Conservation (phyloP, 2,329 filamentous ascomycete species). For the Colletotrichum trifolii region DNA sequence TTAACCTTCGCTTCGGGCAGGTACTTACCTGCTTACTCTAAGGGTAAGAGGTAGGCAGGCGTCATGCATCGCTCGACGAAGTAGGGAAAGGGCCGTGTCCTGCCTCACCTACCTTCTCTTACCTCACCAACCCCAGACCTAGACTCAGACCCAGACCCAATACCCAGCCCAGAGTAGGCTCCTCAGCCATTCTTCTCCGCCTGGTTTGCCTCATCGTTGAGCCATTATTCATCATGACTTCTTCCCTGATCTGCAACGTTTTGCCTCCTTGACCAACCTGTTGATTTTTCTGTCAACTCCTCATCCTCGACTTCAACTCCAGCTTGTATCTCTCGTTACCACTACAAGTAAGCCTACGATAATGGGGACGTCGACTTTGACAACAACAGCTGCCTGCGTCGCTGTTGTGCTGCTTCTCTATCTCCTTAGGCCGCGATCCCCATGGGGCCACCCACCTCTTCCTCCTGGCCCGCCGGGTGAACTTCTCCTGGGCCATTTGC, state of each 20-base stretch:
- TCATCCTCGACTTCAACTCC: background rate
- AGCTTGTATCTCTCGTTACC: background rate
- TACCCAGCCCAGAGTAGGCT: too few species aligned
- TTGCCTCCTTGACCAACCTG: background rate
- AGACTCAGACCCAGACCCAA: too few species aligned
- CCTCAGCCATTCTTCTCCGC: conserved; percentile 5
- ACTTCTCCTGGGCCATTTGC: conserved; percentile 50
- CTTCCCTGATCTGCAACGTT: background rate
- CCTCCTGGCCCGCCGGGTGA: conserved; percentile 38
- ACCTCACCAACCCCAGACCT: too few species aligned
- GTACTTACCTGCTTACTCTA: too few species aligned
- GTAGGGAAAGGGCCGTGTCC: conserved; percentile 28
- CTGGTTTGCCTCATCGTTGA: conserved; percentile 7
- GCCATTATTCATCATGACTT: conserved; percentile 4
- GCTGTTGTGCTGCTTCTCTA: conserved; percentile 19
- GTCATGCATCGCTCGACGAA: conserved; percentile 25
- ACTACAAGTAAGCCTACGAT: background rate
- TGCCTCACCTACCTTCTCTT: conserved; percentile 4
- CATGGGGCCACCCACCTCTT: conserved; percentile 28
- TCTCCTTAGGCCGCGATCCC: conserved; percentile 21
- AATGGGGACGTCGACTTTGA: conserved; percentile 22
- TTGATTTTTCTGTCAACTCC: background rate
- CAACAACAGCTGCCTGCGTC: conserved; percentile 16
- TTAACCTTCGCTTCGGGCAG: too few species aligned
- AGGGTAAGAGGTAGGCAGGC: background rate